These are phyloP conservation scores for Pogostemon cablin DNA, from an alignment of 257 asterid species.

Conservation along the genomic window DNA sequence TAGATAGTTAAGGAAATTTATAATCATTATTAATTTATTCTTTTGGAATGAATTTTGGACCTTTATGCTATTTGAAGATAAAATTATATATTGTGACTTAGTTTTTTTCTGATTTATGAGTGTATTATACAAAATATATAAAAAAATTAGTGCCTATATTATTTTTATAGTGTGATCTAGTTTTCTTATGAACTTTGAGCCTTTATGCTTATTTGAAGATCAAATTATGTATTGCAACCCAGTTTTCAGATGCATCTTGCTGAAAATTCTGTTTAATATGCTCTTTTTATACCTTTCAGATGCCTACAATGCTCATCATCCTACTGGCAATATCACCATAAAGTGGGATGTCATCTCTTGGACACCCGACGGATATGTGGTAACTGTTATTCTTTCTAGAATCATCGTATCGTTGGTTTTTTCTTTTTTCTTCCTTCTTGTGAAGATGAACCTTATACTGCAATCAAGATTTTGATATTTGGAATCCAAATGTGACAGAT, in stretches of 20 bases:
- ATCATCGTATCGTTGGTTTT: background rate
- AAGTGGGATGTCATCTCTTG: slow-evolving; percentile 79
- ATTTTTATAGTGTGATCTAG: too few relatives aligned
- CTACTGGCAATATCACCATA: slow-evolving; percentile 78
- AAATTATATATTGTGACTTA: background rate
- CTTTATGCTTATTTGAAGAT: too few relatives aligned
- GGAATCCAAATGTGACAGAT: background rate
- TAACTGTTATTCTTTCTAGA: slow-evolving; percentile 38
- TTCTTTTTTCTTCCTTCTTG: background rate
- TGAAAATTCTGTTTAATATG: slow-evolving; percentile 7
- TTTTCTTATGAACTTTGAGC: too few relatives aligned
- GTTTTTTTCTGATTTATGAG: background rate
- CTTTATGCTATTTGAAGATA: background rate
- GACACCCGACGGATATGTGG: slow-evolving; percentile 87
- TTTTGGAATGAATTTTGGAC: background rate
- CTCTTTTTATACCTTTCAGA: slow-evolving; percentile 43
- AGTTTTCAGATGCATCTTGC: slow-evolving; percentile 10
- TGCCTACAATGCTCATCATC: slow-evolving; percentile 87
- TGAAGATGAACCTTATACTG: background rate
- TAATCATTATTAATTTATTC: too few relatives aligned
- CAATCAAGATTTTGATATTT: slow-evolving; percentile 5
- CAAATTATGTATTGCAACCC: too few relatives aligned
- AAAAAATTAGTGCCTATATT: too few relatives aligned
- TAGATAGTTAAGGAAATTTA: background rate
- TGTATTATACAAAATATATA: background rate